Conservation (phyloP, 805 yeast species). For the Candida qinlingensis region DNA sequence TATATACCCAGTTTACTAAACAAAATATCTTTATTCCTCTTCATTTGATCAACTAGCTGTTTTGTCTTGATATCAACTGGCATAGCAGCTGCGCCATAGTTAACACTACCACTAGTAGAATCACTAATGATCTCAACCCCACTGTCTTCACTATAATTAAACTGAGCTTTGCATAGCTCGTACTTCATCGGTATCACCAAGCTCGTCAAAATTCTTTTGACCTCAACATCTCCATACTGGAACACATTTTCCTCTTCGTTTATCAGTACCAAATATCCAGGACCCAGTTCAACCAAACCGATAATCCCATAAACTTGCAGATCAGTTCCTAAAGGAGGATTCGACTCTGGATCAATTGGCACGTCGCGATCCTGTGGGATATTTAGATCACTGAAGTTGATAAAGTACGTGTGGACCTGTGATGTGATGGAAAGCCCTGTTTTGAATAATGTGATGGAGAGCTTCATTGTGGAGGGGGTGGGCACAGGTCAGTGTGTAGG, state of each 20-base stretch:
- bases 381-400: slow-evolving; percentile 2
- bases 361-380: background rate
- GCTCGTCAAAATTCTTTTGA: slow-evolving; percentile 17
- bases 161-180: slow-evolving; percentile 15
- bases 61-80: background rate
- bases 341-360: background rate
- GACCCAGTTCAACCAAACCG: slow-evolving; percentile 22
- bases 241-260: slow-evolving; percentile 15
- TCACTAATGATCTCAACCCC: background rate
- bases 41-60: slow-evolving; percentile 8
- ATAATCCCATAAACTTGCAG: slow-evolving; percentile 14
- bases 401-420: slow-evolving; percentile 3
- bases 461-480: background rate
- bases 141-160: slow-evolving; percentile 2
- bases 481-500: too few relatives aligned
- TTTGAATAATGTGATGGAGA: slow-evolving; percentile 8
- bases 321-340: slow-evolving; percentile 4
- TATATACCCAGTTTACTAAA: slow-evolving; percentile 25
- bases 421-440: slow-evolving; percentile 9
- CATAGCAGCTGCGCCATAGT: background rate
- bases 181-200: slow-evolving; percentile 22
- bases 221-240: slow-evolving; percentile 8
- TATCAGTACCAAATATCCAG: slow-evolving; percentile 21
- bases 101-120: background rate
- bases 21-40: slow-evolving; percentile 16